Percentiles rank a stretch among this genome's conserved stretches.
Evolutionary conservation across 2,329 filamentous ascomycete species (phyloP).

Genomic region (Beauveria asiatica): DNA sequence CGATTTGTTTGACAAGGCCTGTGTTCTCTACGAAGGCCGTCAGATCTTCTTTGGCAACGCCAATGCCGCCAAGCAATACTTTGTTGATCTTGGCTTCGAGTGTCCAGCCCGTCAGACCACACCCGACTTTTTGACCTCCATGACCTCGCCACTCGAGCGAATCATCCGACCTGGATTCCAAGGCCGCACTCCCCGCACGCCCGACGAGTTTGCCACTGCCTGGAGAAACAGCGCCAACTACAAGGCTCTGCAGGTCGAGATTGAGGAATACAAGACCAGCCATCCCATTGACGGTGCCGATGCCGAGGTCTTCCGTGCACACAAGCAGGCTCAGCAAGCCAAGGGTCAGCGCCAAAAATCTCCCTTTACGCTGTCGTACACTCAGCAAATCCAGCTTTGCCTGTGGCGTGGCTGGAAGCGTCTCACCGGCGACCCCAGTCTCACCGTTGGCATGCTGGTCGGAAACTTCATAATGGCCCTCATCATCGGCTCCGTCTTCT

Average conservation of each 20-base stretch:
- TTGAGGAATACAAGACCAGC: constrained; percentile 44
- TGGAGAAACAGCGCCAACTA: constrained; percentile 50
- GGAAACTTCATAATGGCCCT: constrained; percentile 59
- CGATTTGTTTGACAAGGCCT: constrained; percentile 53
- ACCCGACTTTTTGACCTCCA: constrained; percentile 64
- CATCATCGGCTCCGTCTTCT: constrained; percentile 75
- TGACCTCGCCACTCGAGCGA: constrained; percentile 53
- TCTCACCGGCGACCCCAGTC: constrained; percentile 64
- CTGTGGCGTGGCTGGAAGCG: constrained; percentile 73
- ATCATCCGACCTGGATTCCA: constrained; percentile 47
- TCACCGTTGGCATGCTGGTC: constrained; percentile 60
- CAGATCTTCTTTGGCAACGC: constrained; percentile 57
- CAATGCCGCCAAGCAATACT: constrained; percentile 54
- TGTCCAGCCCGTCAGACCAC: constrained; percentile 59
- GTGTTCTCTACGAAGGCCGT: constrained; percentile 50
- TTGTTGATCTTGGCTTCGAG: constrained; percentile 57
- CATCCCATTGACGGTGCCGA: constrained; percentile 49
- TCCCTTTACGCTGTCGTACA: constrained; percentile 73
- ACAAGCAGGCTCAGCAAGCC: constrained; percentile 46
- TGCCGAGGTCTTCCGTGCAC: constrained; percentile 47
- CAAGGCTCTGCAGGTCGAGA: constrained; percentile 42
- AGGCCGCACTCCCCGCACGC: constrained; percentile 47
- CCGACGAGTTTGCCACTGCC: constrained; percentile 50
- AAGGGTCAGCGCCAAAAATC: constrained; percentile 56
- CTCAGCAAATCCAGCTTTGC: constrained; percentile 69